Evolutionary conservation across 1,139 yeast genomes (phyloP).

Genomic region (Meyerozyma smithsonii): DNA sequence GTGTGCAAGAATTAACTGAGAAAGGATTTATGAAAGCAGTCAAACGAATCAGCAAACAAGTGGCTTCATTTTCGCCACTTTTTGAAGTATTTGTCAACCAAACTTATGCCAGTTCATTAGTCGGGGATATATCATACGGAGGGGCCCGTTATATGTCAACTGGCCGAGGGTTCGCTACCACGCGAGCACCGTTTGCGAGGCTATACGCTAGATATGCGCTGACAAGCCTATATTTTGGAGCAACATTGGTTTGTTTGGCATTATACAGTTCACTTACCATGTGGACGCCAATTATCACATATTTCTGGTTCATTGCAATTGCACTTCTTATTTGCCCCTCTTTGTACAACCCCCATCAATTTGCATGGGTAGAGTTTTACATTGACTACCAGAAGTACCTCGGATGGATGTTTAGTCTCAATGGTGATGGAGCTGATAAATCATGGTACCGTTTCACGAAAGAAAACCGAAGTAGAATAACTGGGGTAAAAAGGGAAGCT

Average conservation of each 20-base stretch:
- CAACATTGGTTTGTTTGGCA: slow-evolving; percentile 31
- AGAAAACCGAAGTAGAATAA: slow-evolving; percentile 30
- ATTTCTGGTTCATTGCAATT: slow-evolving; percentile 46
- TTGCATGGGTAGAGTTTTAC: slow-evolving; percentile 44
- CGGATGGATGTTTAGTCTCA: slow-evolving; percentile 32
- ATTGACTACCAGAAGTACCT: slow-evolving; percentile 40
- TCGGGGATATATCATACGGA: slow-evolving; percentile 45
- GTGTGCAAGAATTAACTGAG: slow-evolving; percentile 48
- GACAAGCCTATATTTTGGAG: slow-evolving; percentile 44
- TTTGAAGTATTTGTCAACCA: slow-evolving; percentile 53
- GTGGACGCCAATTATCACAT: slow-evolving; percentile 46
- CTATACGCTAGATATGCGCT: slow-evolving; percentile 45
- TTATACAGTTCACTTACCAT: slow-evolving; percentile 40
- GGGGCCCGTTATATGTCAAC: slow-evolving; percentile 55
- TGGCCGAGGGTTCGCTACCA: slow-evolving; percentile 52
- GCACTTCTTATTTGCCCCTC: slow-evolving; percentile 47
- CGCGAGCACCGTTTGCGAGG: slow-evolving; percentile 38
- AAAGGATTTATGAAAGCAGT: slow-evolving; percentile 44
- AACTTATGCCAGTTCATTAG: slow-evolving; percentile 45
- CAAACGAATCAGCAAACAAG: slow-evolving; percentile 41
- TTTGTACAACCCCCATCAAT: slow-evolving; percentile 49
- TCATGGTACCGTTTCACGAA: slow-evolving; percentile 6
- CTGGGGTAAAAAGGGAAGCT: slow-evolving; percentile 35
- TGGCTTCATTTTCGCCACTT: slow-evolving; percentile 47
- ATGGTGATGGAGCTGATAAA: slow-evolving; percentile 28